Evolutionary conservation across 768 basidiomycete species (phyloP).

Genomic region (Suillus decipiens): DNA sequence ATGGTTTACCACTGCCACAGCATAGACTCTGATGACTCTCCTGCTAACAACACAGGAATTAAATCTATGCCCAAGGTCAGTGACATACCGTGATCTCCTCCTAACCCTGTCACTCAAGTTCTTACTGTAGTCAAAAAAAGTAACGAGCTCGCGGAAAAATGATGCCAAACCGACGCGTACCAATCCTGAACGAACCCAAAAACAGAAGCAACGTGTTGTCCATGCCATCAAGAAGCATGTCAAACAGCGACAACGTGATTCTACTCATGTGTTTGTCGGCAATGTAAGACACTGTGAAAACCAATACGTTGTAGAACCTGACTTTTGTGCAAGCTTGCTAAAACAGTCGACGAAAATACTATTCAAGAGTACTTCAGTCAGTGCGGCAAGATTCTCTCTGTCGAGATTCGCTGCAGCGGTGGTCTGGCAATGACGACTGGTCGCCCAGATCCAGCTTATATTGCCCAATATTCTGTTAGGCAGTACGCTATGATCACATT

Average conservation of each 20-base stretch:
- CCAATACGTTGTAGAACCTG: neutral
- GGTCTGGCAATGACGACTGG: conserved; percentile 31
- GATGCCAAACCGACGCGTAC: conserved; percentile 5
- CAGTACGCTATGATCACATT: conserved; percentile 59
- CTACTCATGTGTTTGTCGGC: conserved; percentile 52
- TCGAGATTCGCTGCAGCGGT: conserved; percentile 33
- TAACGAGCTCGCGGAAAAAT: conserved; percentile 3
- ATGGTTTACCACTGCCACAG: conserved; percentile 8
- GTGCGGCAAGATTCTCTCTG: conserved; percentile 25
- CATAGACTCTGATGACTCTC: conserved; percentile 5
- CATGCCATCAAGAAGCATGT: conserved; percentile 27
- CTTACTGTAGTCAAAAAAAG: conserved; percentile 9
- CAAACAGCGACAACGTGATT: neutral
- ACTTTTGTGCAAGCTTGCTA: conserved; percentile 3
- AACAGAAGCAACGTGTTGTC: conserved; percentile 16
- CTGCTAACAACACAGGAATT: neutral
- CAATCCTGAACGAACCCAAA: neutral
- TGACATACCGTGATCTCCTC: neutral
- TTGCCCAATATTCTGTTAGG: conserved; percentile 41
- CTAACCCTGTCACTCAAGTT: neutral
- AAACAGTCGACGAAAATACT: conserved; percentile 22
- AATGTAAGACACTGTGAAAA: conserved; percentile 46
- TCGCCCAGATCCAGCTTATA: conserved; percentile 24
- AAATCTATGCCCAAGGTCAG: conserved; percentile 8
- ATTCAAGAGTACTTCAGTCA: conserved; percentile 24